Evolutionary conservation across 306 rosid genomes (phyloP).

Genomic region (Cucumis cinereus): DNA sequence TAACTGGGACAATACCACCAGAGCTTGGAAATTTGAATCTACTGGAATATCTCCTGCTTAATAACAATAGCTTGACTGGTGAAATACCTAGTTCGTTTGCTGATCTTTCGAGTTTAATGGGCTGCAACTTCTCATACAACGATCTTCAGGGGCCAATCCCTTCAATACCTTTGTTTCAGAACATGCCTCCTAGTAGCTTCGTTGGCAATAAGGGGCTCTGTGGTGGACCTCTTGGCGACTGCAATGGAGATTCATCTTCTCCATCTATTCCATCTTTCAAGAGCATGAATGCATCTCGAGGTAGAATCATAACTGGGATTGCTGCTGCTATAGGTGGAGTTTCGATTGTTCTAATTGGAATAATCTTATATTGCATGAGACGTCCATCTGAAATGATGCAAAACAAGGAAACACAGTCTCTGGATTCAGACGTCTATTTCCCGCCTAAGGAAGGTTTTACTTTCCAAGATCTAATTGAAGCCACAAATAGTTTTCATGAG

Average conservation of each 20-base stretch:
- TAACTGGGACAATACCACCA: conserved; percentile 55
- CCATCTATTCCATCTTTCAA: conserved; percentile 24
- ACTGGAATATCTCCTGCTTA: conserved; percentile 61
- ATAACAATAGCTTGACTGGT: conserved; percentile 67
- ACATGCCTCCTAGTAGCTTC: conserved; percentile 63
- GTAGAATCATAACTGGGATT: conserved; percentile 41
- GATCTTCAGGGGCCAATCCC: conserved; percentile 79
- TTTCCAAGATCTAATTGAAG: conserved; percentile 76
- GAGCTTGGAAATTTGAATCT: conserved; percentile 59
- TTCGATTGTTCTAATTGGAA: conserved; percentile 61
- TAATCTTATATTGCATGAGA: conserved; percentile 47
- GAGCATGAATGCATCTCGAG: conserved; percentile 27
- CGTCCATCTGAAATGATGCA: conserved; percentile 19
- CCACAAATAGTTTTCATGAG: conserved; percentile 59
- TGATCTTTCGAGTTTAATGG: conserved; percentile 55
- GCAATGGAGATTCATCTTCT: conserved; percentile 30
- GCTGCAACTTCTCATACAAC: conserved; percentile 85
- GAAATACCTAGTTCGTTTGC: conserved; percentile 54
- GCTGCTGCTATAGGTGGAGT: conserved; percentile 75
- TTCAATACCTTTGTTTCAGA: conserved; percentile 47
- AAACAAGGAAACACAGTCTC: conserved; percentile 30
- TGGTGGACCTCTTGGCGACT: conserved; percentile 43
- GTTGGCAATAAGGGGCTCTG: conserved; percentile 65
- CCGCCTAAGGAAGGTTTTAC: conserved; percentile 74
- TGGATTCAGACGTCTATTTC: conserved; percentile 52